Evolutionary conservation across 75 land plant species (phyloP).

Genomic region (Sequoiadendron giganteum): DNA sequence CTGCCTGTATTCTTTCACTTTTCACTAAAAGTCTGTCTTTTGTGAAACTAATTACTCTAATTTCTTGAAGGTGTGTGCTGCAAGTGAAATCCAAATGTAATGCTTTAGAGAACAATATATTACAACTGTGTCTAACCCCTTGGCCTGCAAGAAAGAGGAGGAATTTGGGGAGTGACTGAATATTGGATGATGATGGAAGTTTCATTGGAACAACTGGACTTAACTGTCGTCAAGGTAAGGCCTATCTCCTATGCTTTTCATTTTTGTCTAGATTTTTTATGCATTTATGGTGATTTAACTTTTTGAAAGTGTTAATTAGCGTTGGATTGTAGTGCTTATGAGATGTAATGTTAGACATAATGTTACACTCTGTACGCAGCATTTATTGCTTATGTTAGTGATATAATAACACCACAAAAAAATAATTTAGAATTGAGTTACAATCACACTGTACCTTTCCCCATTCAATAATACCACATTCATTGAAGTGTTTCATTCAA

Average conservation of each 20-base stretch:
- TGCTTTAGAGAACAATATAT: background rate
- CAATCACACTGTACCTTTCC: too few relatives aligned
- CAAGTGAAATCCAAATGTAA: background rate
- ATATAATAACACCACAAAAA: too few relatives aligned
- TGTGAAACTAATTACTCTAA: too few relatives aligned
- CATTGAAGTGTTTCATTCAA: too few relatives aligned
- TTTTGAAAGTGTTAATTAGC: background rate
- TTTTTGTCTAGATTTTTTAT: background rate
- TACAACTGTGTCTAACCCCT: background rate
- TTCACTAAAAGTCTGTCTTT: background rate
- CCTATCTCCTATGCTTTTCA: background rate
- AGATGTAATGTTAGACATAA: background rate
- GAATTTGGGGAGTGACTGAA: background rate
- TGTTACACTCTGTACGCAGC: too few relatives aligned
- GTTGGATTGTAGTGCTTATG: background rate
- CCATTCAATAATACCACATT: too few relatives aligned
- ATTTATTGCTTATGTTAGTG: too few relatives aligned
- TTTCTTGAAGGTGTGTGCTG: background rate
- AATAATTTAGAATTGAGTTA: too few relatives aligned
- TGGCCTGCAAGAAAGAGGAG: background rate
- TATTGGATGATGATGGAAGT: background rate
- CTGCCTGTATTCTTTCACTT: background rate
- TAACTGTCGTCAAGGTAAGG: background rate
- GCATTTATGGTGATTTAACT: background rate
- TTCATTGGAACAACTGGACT: background rate